phyloP scores from a whole-genome alignment of 2,329 filamentous ascomycete genomes.

The Aspergillus pseudoterreus region DNA sequence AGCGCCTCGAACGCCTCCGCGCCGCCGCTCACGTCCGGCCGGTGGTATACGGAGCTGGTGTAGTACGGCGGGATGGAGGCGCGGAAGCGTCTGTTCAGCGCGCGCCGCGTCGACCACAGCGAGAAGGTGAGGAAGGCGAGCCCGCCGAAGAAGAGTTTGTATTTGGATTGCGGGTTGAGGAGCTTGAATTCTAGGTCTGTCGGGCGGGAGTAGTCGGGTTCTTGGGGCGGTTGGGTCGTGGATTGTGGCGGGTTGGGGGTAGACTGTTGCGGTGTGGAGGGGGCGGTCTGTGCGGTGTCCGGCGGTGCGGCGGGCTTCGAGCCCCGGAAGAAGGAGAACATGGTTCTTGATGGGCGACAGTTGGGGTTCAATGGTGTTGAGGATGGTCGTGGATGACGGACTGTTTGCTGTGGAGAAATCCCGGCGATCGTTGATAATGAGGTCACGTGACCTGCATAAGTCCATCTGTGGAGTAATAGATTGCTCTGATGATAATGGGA shows the following conservation, averaged over 20 bases:
- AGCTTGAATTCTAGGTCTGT: not conserved
- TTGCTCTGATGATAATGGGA: no score
- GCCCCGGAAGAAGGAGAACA: not conserved
- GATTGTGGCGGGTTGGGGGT: not conserved
- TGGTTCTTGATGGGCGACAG: not conserved
- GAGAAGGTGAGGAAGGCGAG: conserved; percentile 72
- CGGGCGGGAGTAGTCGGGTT: not conserved
- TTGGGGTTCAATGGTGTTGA: not conserved
- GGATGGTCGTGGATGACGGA: not conserved
- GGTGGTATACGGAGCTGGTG: conserved; percentile 45
- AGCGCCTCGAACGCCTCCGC: conserved; percentile 79
- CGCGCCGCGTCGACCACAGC: conserved; percentile 65
- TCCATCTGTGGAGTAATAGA: not conserved
- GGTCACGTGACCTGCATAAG: conserved; percentile 7
- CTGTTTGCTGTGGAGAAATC: not conserved
- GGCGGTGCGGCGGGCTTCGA: not conserved
- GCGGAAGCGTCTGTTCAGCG: conserved; percentile 61
- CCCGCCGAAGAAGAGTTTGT: conserved; percentile 66
- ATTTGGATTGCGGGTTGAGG: conserved; percentile 8
- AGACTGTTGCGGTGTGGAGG: not conserved
- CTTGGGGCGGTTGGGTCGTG: not conserved
- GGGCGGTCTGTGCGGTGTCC: not conserved
- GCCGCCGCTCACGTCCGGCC: conserved; percentile 55
- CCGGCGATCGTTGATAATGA: not conserved
- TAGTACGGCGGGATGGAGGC: conserved; percentile 68